Evolutionary conservation across 73 alveolate species (phyloP), one percentile per base, ranked within the genome.

Genomic region (Symbiodinium pilosum): DNA sequence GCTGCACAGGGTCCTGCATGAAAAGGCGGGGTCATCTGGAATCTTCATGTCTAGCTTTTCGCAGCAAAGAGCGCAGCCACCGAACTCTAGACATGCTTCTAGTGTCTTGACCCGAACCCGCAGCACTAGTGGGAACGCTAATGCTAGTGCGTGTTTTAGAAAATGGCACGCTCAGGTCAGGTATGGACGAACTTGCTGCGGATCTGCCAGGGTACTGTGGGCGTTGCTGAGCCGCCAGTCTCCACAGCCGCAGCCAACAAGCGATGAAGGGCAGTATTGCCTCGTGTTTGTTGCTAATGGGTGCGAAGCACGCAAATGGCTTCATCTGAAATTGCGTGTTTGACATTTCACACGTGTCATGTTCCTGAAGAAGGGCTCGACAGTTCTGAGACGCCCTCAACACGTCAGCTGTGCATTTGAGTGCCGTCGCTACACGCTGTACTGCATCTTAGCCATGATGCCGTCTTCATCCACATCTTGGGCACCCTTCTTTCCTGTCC

Each of bases 1-100:
- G 94, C 44, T 39, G 94, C n/a, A 87, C 81, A 3, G 81, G 81
- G 81, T 64, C 81, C 81, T 64, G 81, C 81, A 64, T 28, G 81
- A 47, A 47, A n/a, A 24, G 73, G 73, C 5, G 20, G 32, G 26
- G 1, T 18, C 73, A 16, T 30, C 26, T 54, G 32, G 26, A n/a
- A n/a, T n/a, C n/a, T n/a, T n/a, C n/a, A n/a, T 16, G 73, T 26
- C 73, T 54, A n/a, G 73, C 73, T 54, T 54, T 30, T 30, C 73
- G 26, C 28, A 54, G 34, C 34, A 54, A 0, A 24, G 26, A n/a
- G 32, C 20, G 73, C 73, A 54, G 5, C 20, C 32, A 54, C 32
- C 73, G 2, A 16, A 16, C 73, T 24, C 34, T 26, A 26, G 2
- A 26, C 34, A 54, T 54, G n/a, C n/a, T n/a, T n/a, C n/a, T n/a